Base-by-base conservation (phyloP, 352 stramenopile genomes). In the Globisporangium recalcitrans region DNA sequence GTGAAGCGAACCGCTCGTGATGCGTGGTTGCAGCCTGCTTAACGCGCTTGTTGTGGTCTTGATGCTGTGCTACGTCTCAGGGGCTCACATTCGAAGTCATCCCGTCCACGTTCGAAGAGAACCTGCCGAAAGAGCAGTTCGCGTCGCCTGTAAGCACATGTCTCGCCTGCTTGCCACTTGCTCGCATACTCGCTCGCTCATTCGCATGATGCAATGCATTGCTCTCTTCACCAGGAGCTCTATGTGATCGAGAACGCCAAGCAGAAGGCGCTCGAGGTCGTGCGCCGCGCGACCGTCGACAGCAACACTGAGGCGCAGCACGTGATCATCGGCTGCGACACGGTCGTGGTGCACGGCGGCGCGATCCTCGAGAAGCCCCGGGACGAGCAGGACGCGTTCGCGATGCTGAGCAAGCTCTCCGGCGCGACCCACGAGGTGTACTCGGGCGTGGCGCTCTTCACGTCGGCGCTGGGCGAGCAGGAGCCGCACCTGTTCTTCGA, bases 361-460 rank as follows among this genome's bases (percentile, higher is more conserved):
- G 69, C 73, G 42, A 97, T 97, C 54, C 71, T 97, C 19, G 91
- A 97, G 61, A 97, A 97, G 69, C 90, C 91, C 19, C 68, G 72
- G 47, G 85, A 95, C 55, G 76, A 93, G 44, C 58, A 90, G 11
- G 76, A 96, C 40, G 91, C 91, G 11, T 87, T 91, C 38, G 58
- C 66, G 24, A 97, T 93, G 79, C 74, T 97, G 8, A 75, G 55
- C 14, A 75, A 73, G 34, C 71, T 97, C 31, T 95, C 89, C 10
- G 73, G 67, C 36, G 70, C 72, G 13, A 76, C 76, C 7, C 90
- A 97, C 64, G 72, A 94, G 11, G 91, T 97, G 26, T 95, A 93
- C 67, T 96, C 86, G 1, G 91, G 88, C 24, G 85, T 97, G n/a
- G 83, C 85, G 4, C 53, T 97, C 24, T 84, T 88, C 46, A 79